These are phyloP conservation scores for Fusarium penzigii DNA, from an alignment of 2,329 filamentous ascomycete genomes.

Conservation along the genomic window DNA sequence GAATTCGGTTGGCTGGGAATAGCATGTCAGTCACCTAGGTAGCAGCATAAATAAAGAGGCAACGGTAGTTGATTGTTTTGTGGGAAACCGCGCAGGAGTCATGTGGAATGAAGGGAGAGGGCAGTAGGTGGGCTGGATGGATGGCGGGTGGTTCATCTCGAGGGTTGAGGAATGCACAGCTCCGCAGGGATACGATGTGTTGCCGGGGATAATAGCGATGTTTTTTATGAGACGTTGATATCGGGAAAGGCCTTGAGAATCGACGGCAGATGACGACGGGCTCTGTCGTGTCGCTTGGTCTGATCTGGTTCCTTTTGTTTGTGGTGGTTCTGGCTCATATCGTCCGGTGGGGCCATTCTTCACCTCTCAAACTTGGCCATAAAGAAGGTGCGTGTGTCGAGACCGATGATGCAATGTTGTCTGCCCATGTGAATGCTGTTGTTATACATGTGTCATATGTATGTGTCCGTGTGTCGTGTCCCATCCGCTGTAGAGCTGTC, in stretches of 20 bases:
- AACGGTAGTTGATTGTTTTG: constrained; percentile 18
- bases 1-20: constrained; percentile 21
- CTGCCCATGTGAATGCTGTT: constrained; percentile 14
- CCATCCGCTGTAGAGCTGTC: no score
- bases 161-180: constrained; percentile 24
- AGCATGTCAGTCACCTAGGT: constrained; percentile 22
- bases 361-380: constrained; percentile 2
- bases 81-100: constrained; percentile 20
- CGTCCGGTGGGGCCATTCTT: background rate
- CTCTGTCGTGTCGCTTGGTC: background rate
- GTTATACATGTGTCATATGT: constrained; percentile 13
- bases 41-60: constrained; percentile 8
- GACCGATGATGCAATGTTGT: no score
- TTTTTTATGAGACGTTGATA: background rate
- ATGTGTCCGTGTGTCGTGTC: constrained; percentile 10
- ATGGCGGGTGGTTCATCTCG: constrained; percentile 4
- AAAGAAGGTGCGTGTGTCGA: background rate
- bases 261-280: background rate
- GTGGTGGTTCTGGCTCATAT: background rate
- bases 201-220: constrained; percentile 1
- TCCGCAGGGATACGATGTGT: constrained; percentile 15
- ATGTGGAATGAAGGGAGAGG: constrained; percentile 32
- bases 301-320: background rate
- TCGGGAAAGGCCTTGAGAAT: background rate
- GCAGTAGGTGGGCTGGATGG: constrained; percentile 15